These are phyloP conservation scores for Malus hybrid DNA, from an alignment of 331 rosid genomes.

Conservation along the genomic window DNA sequence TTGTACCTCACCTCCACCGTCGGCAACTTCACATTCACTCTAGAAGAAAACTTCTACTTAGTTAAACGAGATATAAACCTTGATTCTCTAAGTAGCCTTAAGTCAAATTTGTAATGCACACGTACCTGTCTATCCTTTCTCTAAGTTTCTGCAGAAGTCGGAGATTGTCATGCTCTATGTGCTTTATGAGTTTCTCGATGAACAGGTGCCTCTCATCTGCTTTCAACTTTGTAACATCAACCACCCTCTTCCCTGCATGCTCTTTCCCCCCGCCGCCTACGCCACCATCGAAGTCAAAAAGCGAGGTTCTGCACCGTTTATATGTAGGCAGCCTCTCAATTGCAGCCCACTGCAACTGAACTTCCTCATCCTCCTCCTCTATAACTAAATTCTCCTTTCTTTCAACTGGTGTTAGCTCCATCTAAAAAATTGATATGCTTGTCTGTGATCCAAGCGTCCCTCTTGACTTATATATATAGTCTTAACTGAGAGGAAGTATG, in stretches of 20 bases:
- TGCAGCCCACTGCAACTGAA: slow-evolving; percentile 37
- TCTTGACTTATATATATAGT: neutral
- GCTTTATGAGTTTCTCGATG: slow-evolving; percentile 67
- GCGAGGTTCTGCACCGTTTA: slow-evolving; percentile 37
- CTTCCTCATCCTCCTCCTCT: slow-evolving; percentile 28
- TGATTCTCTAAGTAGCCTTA: neutral
- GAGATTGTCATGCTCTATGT: slow-evolving; percentile 82
- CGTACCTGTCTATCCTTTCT: slow-evolving; percentile 60
- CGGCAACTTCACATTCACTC: slow-evolving; percentile 67
- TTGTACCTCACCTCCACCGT: slow-evolving; percentile 67
- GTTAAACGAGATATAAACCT: neutral
- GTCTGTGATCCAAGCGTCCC: neutral
- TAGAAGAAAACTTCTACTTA: slow-evolving; percentile 1
- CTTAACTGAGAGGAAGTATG: neutral
- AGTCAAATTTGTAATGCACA: neutral
- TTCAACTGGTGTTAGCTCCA: slow-evolving; percentile 24
- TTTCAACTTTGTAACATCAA: slow-evolving; percentile 71
- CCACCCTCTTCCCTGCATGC: slow-evolving; percentile 30
- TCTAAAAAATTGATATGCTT: neutral
- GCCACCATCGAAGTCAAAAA: slow-evolving; percentile 25
- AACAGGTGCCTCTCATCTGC: slow-evolving; percentile 57
- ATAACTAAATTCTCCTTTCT: slow-evolving; percentile 13
- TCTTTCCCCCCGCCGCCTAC: neutral
- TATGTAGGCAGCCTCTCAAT: slow-evolving; percentile 47
- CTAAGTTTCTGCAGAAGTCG: slow-evolving; percentile 45